A percentile compares a stretch with the other conserved stretches of the same genome.
Evolutionary conservation across 352 stramenopile genomes (phyloP).

Genomic region (Sclerospora graminicola): DNA sequence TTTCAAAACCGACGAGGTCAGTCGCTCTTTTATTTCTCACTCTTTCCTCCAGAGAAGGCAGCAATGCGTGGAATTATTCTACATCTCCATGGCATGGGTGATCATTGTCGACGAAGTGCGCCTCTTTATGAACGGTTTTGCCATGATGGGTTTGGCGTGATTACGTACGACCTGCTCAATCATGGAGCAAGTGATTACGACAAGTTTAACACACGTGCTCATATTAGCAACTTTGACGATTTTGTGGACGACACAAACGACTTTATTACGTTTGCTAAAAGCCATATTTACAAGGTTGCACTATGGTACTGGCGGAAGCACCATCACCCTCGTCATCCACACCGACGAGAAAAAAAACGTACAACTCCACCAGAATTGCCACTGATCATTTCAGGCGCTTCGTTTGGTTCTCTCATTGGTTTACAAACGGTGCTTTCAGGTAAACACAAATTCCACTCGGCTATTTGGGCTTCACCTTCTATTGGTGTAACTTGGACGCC

Average conservation of each 20-base stretch:
- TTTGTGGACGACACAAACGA: constrained; percentile 38
- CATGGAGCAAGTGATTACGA: constrained; percentile 32
- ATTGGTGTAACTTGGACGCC: constrained; percentile 31
- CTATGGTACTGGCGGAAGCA: constrained; percentile 26
- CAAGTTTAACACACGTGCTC: constrained; percentile 22
- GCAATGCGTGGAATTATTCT: constrained; percentile 39
- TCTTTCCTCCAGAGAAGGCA: constrained; percentile 31
- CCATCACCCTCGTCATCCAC: constrained; percentile 18
- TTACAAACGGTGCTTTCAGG: constrained; percentile 30
- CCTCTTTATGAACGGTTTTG: constrained; percentile 38
- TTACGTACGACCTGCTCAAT: constrained; percentile 45
- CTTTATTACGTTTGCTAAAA: constrained; percentile 30
- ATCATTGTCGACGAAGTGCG: constrained; percentile 43
- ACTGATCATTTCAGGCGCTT: constrained; percentile 30
- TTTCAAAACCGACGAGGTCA: constrained; percentile 40
- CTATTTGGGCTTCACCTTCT: constrained; percentile 22
- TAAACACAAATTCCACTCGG: constrained; percentile 29
- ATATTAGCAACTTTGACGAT: constrained; percentile 26
- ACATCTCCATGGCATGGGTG: constrained; percentile 49
- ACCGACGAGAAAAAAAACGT: constrained; percentile 14
- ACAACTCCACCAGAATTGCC: constrained; percentile 16
- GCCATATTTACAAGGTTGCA: constrained; percentile 17
- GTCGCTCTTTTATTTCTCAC: constrained; percentile 41
- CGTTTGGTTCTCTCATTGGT: constrained; percentile 28
- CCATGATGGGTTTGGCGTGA: constrained; percentile 36